Evolutionary conservation across 495 filamentous ascomycete genomes (phyloP), one percentile per base, ranked within the genome.

Genomic region (Aspergillus bridgeri): DNA sequence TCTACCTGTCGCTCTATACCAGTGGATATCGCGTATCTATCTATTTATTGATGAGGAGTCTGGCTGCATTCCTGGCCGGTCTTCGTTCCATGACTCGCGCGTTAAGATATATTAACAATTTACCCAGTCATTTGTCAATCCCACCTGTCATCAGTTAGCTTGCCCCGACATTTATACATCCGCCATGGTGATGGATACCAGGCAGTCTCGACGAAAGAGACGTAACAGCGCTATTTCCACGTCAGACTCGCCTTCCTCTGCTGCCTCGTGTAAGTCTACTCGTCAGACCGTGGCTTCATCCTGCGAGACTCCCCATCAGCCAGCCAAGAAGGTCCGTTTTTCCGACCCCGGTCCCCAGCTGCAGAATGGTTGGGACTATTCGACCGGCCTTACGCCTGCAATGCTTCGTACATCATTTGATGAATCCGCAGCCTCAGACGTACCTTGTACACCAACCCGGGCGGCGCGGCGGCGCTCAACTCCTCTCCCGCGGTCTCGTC

Each of bases 361-460:
- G 49, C 72, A 69, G 25, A 65, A 69, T 21, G 58, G 54, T 18
- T 58, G 61, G 6, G 54, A 60, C 21, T 59, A 67, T 44, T 81
- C 85, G 2, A 89, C 87, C 0, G 87, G 88, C 15, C 68, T 92
- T 21, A 91, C 88, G 3, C 88, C 88, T 1, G 80, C 86, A 51
- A 73, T 91, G 53, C 71, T 73, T 11, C 82, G 85, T 18, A 80
- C 87, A 1, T 83, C 79, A 0, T 75, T 87, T 43, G 59, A 60
- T 13, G 68, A 65, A 18, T 27, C 22, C 5, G 45, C 52, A 11
- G 22, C 54, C 20, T 21, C 20, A 29, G 52, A 51, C 33, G 60
- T 62, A 22, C 61, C 60, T 11, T 61, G 72, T n/a, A 76, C 78
- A 13, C 74, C 74, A 0, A 79, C 67, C 55, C 75, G 74, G 29